Percentiles rank a stretch among this genome's conserved stretches.
Evolutionary conservation across 257 asterid genomes (phyloP).

Genomic region (Marsdenia floribunda): DNA sequence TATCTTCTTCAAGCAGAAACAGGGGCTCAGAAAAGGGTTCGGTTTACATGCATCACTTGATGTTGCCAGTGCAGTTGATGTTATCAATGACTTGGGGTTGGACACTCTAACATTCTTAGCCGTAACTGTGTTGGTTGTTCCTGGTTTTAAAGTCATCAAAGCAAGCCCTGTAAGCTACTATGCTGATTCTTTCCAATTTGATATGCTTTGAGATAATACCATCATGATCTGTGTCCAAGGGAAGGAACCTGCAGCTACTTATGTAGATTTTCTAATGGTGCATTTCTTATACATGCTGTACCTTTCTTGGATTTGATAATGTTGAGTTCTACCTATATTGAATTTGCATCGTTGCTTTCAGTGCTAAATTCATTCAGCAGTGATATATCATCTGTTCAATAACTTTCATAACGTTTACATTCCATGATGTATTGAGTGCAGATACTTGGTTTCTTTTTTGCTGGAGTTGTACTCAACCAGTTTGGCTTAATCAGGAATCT

Average conservation of each 20-base stretch:
- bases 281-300: background rate
- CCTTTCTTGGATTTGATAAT: conserved; percentile 2
- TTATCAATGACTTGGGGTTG: conserved; percentile 87
- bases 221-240: background rate
- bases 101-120: conserved; percentile 91
- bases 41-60: conserved; percentile 59
- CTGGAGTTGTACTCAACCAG: conserved; percentile 95
- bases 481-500: conserved; percentile 86
- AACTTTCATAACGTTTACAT: background rate
- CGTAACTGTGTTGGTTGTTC: conserved; percentile 91
- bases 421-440: conserved; percentile 44
- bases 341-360: background rate
- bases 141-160: conserved; percentile 76
- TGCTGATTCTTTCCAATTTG: background rate
- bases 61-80: conserved; percentile 84
- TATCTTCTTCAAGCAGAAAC: conserved; percentile 27
- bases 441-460: conserved; percentile 99
- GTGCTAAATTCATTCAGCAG: background rate
- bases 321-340: background rate
- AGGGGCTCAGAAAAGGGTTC: conserved; percentile 29
- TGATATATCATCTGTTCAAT: background rate
- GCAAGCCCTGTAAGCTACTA: conserved; percentile 88
- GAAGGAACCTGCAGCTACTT: background rate
- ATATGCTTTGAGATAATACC: background rate
- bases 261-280: background rate